Conservation (phyloP, 371 early-diverging fungal species). For the Batkoa obscura region DNA sequence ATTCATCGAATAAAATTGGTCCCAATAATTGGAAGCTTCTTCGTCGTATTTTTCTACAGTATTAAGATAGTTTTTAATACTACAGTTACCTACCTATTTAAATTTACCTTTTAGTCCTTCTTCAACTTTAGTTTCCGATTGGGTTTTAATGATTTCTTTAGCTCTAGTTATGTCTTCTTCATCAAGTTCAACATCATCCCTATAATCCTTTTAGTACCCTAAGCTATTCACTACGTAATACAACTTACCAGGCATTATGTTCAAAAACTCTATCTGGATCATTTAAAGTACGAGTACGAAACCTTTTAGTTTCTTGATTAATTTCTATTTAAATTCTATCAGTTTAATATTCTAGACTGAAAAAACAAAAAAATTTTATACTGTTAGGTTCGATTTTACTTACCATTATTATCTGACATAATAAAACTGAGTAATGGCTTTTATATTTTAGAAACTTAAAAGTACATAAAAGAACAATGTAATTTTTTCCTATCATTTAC, state of each 20-base stretch:
- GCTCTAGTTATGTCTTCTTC: slow-evolving; percentile 1
- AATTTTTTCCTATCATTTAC: too few relatives aligned
- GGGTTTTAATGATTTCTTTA: not conserved
- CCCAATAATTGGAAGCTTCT: slow-evolving; percentile 17
- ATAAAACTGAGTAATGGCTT: too few relatives aligned
- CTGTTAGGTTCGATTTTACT: too few relatives aligned
- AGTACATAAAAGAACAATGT: too few relatives aligned
- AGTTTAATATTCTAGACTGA: not conserved
- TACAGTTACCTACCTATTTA: slow-evolving; percentile 10
- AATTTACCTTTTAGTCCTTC: slow-evolving; percentile 10
- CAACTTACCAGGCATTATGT: slow-evolving; percentile 2
- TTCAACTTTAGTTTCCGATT: slow-evolving; percentile 7
- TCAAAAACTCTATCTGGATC: not conserved
- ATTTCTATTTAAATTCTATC: too few relatives aligned
- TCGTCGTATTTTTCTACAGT: slow-evolving; percentile 1
- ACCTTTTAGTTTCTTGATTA: too few relatives aligned
- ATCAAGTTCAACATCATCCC: not conserved
- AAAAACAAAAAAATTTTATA: not conserved
- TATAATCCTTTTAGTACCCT: not conserved
- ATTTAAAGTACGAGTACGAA: not conserved
- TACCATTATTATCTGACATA: too few relatives aligned
- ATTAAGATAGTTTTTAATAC: slow-evolving; percentile 1
- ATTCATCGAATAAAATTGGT: slow-evolving; percentile 80
- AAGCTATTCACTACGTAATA: not conserved
- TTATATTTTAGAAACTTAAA: too few relatives aligned